Conservation (phyloP, 2,329 filamentous ascomycete genomes). For the Drechmeria coniospora region DNA sequence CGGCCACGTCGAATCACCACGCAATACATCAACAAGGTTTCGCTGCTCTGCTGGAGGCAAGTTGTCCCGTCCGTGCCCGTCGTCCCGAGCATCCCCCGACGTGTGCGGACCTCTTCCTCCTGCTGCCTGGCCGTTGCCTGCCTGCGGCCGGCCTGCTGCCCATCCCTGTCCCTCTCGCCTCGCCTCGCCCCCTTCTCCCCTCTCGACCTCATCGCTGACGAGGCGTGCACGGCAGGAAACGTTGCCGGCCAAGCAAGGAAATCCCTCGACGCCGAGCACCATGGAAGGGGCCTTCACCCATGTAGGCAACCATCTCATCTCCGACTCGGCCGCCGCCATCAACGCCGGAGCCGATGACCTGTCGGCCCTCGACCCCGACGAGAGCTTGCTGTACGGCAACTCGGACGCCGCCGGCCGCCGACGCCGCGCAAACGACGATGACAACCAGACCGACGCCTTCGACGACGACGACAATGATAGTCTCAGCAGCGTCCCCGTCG, state of each 20-base stretch:
- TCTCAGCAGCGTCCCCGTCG: conserved; percentile 66
- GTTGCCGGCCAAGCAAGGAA: conserved; percentile 3
- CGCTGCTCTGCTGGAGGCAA: conserved; percentile 3
- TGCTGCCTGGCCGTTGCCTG: too few species aligned
- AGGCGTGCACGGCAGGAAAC: conserved; percentile 1
- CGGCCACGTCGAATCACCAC: conserved; percentile 11
- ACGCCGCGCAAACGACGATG: conserved; percentile 71
- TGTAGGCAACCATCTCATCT: conserved; percentile 73
- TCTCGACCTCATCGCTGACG: too few species aligned
- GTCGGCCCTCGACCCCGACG: conserved; percentile 58
- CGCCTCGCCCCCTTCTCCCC: too few species aligned
- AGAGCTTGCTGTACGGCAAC: conserved; percentile 64
- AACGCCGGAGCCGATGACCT: conserved; percentile 70
- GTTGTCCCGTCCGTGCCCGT: too few species aligned
- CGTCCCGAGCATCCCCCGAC: too few species aligned
- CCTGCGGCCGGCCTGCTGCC: too few species aligned
- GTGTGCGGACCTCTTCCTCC: too few species aligned
- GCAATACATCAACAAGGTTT: conserved; percentile 3
- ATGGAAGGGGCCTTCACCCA: conserved; percentile 87
- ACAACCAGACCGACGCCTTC: conserved; percentile 70
- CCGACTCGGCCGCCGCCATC: conserved; percentile 71
- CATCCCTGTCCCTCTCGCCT: too few species aligned
- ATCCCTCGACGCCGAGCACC: conserved; percentile 10
- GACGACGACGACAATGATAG: conserved; percentile 70
- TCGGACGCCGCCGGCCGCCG: conserved; percentile 44